phyloP scores from a whole-genome alignment of 176 grass and related monocot species.

The Ampelocalamus luodianensis region DNA sequence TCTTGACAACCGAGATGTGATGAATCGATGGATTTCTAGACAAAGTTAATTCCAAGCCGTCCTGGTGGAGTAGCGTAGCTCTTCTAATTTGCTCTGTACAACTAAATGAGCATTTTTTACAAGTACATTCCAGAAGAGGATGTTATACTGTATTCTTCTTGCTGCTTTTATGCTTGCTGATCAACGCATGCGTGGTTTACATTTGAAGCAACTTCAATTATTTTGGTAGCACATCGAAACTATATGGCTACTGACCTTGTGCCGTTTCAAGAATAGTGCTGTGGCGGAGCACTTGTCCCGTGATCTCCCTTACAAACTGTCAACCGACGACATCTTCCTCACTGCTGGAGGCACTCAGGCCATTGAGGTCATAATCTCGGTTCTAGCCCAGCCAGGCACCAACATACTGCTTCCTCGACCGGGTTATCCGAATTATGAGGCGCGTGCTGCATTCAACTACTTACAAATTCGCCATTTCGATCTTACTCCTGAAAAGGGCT shows the following conservation, averaged over 20 bases:
- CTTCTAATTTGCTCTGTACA: neutral
- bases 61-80: neutral
- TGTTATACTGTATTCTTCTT: neutral
- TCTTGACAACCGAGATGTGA: neutral
- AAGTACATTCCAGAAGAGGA: neutral
- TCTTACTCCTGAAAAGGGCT: constrained; percentile 56
- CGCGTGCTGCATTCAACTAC: constrained; percentile 29
- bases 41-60: neutral
- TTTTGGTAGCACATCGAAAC: neutral
- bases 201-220: neutral
- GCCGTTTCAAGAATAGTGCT: constrained; percentile 30
- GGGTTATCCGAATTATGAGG: constrained; percentile 52
- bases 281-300: constrained; percentile 53
- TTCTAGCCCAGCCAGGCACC: constrained; percentile 48
- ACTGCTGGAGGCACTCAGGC: constrained; percentile 62
- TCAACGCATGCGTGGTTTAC: neutral
- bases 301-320: constrained; percentile 52
- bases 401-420: constrained; percentile 70
- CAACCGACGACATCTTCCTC: constrained; percentile 61
- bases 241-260: neutral
- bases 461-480: constrained; percentile 52
- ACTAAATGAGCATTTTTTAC: neutral
- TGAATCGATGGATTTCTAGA: neutral
- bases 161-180: neutral
- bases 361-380: constrained; percentile 57